These are phyloP conservation scores for Vaccinium vitisidaea DNA, from an alignment of 148 eudicot species.

Conservation along the genomic window DNA sequence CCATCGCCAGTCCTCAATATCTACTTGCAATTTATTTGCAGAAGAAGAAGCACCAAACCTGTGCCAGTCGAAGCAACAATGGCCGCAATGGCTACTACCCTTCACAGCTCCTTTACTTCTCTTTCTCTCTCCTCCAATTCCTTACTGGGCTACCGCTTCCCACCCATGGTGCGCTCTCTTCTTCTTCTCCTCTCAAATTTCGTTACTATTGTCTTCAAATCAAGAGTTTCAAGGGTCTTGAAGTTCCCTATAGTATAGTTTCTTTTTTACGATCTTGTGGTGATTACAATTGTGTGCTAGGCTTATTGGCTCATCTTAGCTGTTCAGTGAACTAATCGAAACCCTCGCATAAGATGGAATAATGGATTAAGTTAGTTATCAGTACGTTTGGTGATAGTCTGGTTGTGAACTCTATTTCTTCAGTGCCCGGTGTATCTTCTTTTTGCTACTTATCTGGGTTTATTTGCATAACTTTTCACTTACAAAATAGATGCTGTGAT, in stretches of 20 bases:
- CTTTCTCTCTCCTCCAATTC: slow-evolving; percentile 77
- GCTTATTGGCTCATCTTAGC: background rate
- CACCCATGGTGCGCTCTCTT: slow-evolving; percentile 30
- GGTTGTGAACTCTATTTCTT: background rate
- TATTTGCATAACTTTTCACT: background rate
- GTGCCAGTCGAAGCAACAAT: slow-evolving; percentile 21
- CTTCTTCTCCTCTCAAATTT: slow-evolving; percentile 1
- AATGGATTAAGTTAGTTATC: background rate
- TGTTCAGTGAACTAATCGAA: background rate
- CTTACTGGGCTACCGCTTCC: slow-evolving; percentile 64
- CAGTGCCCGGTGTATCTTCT: background rate
- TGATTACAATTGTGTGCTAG: background rate
- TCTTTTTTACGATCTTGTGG: background rate
- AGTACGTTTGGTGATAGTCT: background rate
- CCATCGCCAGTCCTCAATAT: no score
- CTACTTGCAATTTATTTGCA: background rate
- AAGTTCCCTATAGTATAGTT: background rate
- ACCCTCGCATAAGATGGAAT: background rate
- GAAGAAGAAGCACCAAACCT: slow-evolving; percentile 10
- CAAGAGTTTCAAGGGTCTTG: background rate
- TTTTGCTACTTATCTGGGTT: background rate
- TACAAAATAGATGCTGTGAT: background rate
- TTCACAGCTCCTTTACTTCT: slow-evolving; percentile 74
- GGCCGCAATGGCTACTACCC: slow-evolving; percentile 44
- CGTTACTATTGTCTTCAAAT: background rate